phyloP scores from a whole-genome alignment of 2,329 filamentous ascomycete genomes.

The Claviceps capensis region DNA sequence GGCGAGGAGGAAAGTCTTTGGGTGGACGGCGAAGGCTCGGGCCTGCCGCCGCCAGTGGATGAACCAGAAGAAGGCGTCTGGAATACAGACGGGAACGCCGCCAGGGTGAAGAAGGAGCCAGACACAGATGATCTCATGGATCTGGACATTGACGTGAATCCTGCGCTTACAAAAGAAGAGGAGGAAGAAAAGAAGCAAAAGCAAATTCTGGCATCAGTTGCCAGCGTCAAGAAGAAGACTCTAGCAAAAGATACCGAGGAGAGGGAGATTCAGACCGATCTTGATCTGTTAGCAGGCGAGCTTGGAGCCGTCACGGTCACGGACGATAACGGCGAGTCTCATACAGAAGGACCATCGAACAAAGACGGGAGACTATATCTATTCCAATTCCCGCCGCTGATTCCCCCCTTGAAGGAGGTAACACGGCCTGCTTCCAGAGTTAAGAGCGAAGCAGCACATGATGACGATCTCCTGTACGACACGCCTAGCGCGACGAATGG shows the following conservation, averaged over 20 bases:
- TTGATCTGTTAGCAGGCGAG: conserved; percentile 29
- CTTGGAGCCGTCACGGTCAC: conserved; percentile 24
- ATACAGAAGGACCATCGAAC: conserved; percentile 18
- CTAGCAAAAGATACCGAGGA: conserved; percentile 24
- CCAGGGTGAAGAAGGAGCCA: conserved; percentile 32
- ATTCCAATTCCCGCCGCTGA: conserved; percentile 50
- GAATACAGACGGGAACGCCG: conserved; percentile 24
- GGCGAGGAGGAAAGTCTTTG: conserved; percentile 33
- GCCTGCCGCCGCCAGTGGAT: conserved; percentile 13
- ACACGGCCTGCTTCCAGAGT: conserved; percentile 17
- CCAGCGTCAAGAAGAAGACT: conserved; percentile 11
- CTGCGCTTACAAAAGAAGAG: conserved; percentile 8
- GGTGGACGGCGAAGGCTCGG: conserved; percentile 23
- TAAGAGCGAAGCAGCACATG: conserved; percentile 28
- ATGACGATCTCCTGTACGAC: conserved; percentile 23
- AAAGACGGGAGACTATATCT: conserved; percentile 46
- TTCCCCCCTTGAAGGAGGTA: conserved; percentile 36
- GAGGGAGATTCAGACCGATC: conserved; percentile 23
- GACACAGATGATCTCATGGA: conserved; percentile 27
- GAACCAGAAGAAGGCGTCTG: conserved; percentile 28
- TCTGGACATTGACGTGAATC: conserved; percentile 22
- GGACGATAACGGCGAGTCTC: conserved; percentile 15
- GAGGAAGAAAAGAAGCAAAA: conserved; percentile 10
- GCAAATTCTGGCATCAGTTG: conserved; percentile 6
- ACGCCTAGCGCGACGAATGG: conserved; percentile 4